Evolutionary conservation across 2,329 filamentous ascomycete genomes (phyloP).

Genomic region (Ophiostoma sp.): DNA sequence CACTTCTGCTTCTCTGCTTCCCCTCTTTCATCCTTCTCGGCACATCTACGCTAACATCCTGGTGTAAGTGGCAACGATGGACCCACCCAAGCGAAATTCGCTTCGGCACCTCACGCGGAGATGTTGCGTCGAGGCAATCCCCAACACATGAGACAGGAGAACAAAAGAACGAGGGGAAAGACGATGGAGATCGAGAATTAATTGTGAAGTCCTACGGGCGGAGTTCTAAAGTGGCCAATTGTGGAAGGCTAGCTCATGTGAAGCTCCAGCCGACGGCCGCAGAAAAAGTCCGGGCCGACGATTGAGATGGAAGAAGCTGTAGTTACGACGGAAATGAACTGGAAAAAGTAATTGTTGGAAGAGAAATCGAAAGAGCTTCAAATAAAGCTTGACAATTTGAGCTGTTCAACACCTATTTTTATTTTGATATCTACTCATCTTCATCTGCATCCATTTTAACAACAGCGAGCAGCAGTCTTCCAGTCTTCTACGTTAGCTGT

Average conservation of each 20-base stretch:
- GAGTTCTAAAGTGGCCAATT: background rate
- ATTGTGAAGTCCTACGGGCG: background rate
- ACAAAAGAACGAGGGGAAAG: background rate
- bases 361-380: background rate
- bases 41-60: background rate
- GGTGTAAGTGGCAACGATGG: background rate
- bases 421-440: no score
- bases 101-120: slow-evolving; percentile 11
- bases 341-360: no score
- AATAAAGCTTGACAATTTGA: background rate
- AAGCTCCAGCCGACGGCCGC: background rate
- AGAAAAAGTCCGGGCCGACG: background rate
- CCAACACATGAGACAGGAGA: background rate
- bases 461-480: no score
- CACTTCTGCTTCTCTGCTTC: background rate
- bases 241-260: background rate
- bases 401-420: no score
- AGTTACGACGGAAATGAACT: background rate
- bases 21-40: background rate
- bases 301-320: background rate
- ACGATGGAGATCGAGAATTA: background rate
- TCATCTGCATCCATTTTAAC: no score
- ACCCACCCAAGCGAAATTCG: slow-evolving; percentile 16
- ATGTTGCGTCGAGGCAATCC: background rate
- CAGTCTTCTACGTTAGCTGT: no score